A percentile compares a stretch with the other conserved stretches of the same genome.
These are phyloP conservation scores for Prunus armeniaca DNA, from an alignment of 306 rosid genomes.

Conservation along the genomic window DNA sequence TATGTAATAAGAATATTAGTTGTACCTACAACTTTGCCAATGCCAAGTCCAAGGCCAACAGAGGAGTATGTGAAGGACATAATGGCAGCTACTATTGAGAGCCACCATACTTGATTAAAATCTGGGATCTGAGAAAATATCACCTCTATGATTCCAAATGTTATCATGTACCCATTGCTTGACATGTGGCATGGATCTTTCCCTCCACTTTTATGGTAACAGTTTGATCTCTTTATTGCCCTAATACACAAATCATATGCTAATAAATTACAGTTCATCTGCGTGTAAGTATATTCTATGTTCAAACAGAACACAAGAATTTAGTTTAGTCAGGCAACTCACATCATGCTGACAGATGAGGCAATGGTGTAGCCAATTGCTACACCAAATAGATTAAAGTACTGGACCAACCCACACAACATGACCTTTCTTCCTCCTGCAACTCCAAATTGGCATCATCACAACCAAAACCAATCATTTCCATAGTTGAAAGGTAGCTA, in stretches of 20 bases:
- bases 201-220: conserved; percentile 68
- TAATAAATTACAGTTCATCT: too few relatives aligned
- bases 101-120: conserved; percentile 77
- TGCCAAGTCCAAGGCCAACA: conserved; percentile 59
- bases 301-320: neutral
- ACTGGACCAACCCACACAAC: conserved; percentile 62
- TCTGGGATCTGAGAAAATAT: conserved; percentile 70
- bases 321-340: conserved; percentile 26
- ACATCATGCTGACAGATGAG: conserved; percentile 88
- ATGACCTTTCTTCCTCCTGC: conserved; percentile 64
- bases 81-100: conserved; percentile 71
- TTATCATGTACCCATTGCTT: conserved; percentile 70
- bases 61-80: conserved; percentile 70
- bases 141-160: conserved; percentile 63
- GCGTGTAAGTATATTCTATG: too few relatives aligned
- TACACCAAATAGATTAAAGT: conserved; percentile 61
- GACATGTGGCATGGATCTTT: conserved; percentile 75
- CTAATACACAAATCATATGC: conserved; percentile 12
- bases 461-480: neutral
- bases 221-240: conserved; percentile 76
- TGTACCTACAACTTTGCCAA: conserved; percentile 67
- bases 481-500: neutral
- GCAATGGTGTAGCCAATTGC: conserved; percentile 76
- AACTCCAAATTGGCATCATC: conserved; percentile 15
- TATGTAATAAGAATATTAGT: neutral